Evolutionary conservation across 345 rosid genomes (phyloP).

Genomic region (Carallia brachiata): DNA sequence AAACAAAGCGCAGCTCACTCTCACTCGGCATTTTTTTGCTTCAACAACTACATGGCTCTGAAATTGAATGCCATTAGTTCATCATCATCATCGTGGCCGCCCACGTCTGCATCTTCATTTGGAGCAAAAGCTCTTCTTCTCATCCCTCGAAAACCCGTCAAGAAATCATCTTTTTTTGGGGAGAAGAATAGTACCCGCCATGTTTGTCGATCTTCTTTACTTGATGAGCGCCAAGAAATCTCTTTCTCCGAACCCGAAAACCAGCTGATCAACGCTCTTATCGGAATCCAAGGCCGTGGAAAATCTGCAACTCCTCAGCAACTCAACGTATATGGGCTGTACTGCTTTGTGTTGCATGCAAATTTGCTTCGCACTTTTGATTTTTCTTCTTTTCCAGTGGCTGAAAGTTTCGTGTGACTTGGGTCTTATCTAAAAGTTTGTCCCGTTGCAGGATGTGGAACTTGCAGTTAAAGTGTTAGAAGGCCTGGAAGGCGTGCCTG

Average conservation of each 20-base stretch:
- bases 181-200: neutral
- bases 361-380: neutral
- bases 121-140: neutral
- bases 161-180: neutral
- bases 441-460: slow-evolving; percentile 60
- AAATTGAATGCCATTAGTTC: neutral
- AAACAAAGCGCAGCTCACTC: neutral
- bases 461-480: slow-evolving; percentile 70
- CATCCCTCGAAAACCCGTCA: slow-evolving; percentile 12
- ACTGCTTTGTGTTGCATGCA: neutral
- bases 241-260: slow-evolving; percentile 64
- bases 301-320: slow-evolving; percentile 75
- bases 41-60: neutral
- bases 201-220: slow-evolving; percentile 26
- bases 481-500: slow-evolving; percentile 58
- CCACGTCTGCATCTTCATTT: neutral
- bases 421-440: neutral
- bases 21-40: neutral
- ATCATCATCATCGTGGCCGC: neutral
- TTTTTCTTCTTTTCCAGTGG: neutral
- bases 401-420: neutral
- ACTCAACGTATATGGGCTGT: slow-evolving; percentile 45
- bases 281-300: slow-evolving; percentile 95
- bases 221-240: slow-evolving; percentile 26
- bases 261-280: slow-evolving; percentile 70